Percentiles rank a stretch among this genome's conserved stretches.
These are phyloP conservation scores for Neonectria neomacrospora DNA, from an alignment of 2,329 filamentous ascomycete genomes.

Conservation along the genomic window DNA sequence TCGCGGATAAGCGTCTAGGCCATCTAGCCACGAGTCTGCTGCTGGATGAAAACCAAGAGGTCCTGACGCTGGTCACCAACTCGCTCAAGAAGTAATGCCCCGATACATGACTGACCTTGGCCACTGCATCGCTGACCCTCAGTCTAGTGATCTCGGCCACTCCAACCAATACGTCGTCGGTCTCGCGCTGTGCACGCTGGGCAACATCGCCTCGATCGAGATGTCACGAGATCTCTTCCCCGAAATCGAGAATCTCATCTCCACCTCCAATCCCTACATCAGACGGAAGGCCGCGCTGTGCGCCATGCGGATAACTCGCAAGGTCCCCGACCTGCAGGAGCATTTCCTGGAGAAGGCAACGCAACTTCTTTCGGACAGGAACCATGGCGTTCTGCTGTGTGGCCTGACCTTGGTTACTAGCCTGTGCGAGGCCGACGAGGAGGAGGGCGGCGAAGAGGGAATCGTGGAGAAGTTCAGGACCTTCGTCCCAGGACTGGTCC, in stretches of 20 bases:
- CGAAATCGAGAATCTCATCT: slow-evolving; percentile 91
- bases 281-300: slow-evolving; percentile 97
- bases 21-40: slow-evolving; percentile 96
- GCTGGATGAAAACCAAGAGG: slow-evolving; percentile 98
- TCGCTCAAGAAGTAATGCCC: slow-evolving; percentile 89
- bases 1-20: slow-evolving; percentile 95
- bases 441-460: slow-evolving; percentile 88
- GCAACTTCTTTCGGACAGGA: slow-evolving; percentile 87
- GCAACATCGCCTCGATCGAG: slow-evolving; percentile 97
- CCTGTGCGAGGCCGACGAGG: slow-evolving; percentile 94
- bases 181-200: slow-evolving; percentile 92
- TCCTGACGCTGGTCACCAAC: slow-evolving; percentile 95
- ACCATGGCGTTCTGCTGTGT: slow-evolving; percentile 94
- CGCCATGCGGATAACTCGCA: slow-evolving; percentile 98
- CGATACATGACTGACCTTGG: not conserved
- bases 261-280: slow-evolving; percentile 98
- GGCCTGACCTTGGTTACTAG: slow-evolving; percentile 91
- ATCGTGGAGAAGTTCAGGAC: slow-evolving; percentile 92
- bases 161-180: slow-evolving; percentile 99
- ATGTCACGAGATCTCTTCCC: slow-evolving; percentile 98
- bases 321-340: slow-evolving; percentile 96
- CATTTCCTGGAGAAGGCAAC: slow-evolving; percentile 97
- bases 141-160: slow-evolving; percentile 86
- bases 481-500: slow-evolving; percentile 85
- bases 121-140: slow-evolving; percentile 31